Percentiles rank a stretch among this genome's conserved stretches.
These are phyloP conservation scores for Coemansia sp. DNA, from an alignment of 192 early-diverging fungal species.

Conservation along the genomic window DNA sequence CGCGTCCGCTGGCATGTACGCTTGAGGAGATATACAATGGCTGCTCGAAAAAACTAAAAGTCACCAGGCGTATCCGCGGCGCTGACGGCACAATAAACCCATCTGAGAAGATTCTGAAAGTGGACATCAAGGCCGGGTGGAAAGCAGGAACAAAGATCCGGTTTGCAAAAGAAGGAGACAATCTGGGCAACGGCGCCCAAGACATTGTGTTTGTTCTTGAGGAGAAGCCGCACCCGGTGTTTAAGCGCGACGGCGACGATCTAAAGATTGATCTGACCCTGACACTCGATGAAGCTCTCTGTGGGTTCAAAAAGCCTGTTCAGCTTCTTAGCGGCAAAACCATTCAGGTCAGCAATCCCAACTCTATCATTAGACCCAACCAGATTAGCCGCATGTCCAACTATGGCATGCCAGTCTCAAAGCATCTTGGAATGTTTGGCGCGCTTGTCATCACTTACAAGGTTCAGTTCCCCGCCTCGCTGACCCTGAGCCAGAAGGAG, in stretches of 20 bases:
- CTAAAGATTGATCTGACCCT: slow-evolving; percentile 67
- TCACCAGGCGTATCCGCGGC: slow-evolving; percentile 66
- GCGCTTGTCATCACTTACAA: slow-evolving; percentile 81
- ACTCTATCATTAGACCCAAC: slow-evolving; percentile 68
- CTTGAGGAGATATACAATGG: slow-evolving; percentile 93
- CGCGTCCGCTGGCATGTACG: slow-evolving; percentile 70
- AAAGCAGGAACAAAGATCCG: slow-evolving; percentile 97
- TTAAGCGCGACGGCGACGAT: slow-evolving; percentile 88
- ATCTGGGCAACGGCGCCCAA: slow-evolving; percentile 75
- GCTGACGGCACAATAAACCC: slow-evolving; percentile 36
- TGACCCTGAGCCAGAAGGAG: slow-evolving; percentile 74
- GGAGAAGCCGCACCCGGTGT: slow-evolving; percentile 86
- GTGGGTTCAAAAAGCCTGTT: slow-evolving; percentile 75
- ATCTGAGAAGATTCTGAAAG: slow-evolving; percentile 78
- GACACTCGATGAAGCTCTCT: slow-evolving; percentile 71
- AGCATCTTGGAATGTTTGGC: slow-evolving; percentile 79
- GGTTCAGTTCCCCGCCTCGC: slow-evolving; percentile 74
- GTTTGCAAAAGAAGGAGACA: slow-evolving; percentile 88
- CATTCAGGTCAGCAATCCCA: slow-evolving; percentile 64
- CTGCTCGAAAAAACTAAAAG: slow-evolving; percentile 88
- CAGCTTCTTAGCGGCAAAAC: slow-evolving; percentile 74
- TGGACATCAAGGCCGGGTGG: slow-evolving; percentile 93
- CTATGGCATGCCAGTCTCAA: slow-evolving; percentile 95
- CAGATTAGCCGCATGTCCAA: slow-evolving; percentile 70
- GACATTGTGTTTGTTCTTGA: slow-evolving; percentile 95